These are phyloP conservation scores for Vanilla planifolia DNA, from an alignment of 106 monocot genomes.

Conservation along the genomic window DNA sequence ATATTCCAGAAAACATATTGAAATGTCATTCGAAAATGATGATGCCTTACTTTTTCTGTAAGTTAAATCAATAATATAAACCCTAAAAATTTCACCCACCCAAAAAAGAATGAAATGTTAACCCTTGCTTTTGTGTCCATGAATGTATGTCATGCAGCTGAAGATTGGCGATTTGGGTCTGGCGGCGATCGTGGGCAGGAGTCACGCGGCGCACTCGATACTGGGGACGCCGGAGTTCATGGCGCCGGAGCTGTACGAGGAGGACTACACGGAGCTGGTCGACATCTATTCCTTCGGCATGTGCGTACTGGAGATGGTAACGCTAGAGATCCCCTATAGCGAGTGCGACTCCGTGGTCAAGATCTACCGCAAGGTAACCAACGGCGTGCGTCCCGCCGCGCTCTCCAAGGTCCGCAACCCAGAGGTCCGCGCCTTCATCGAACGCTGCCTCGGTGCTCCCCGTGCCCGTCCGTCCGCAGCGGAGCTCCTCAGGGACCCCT, in stretches of 20 bases:
- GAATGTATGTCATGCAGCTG: no score
- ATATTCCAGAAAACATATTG: no score
- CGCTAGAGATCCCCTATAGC: conserved; percentile 66
- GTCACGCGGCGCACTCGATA: conserved; percentile 37
- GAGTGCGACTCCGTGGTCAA: conserved; percentile 57
- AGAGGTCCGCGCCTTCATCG: conserved; percentile 59
- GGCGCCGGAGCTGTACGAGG: conserved; percentile 87
- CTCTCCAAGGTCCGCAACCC: conserved; percentile 43
- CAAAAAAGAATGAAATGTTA: no score
- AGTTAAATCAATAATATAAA: no score
- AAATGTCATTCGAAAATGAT: no score
- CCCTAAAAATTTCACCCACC: no score
- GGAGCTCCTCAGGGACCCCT: conserved; percentile 64
- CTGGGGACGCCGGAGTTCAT: conserved; percentile 84
- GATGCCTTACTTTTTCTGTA: no score
- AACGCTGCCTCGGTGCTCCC: conserved; percentile 53
- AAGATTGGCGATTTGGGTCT: conserved; percentile 81
- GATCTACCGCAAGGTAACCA: conserved; percentile 59
- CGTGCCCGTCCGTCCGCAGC: conserved; percentile 59
- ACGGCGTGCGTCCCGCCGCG: conserved; percentile 34
- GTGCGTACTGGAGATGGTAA: conserved; percentile 80
- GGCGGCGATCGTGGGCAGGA: conserved; percentile 52
- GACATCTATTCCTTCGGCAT: conserved; percentile 89
- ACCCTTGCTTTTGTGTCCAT: no score
- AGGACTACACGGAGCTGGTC: conserved; percentile 74